Conservation (phyloP, 1,284 basidiomycete species). For the Acaromyces ingoldii region DNA sequence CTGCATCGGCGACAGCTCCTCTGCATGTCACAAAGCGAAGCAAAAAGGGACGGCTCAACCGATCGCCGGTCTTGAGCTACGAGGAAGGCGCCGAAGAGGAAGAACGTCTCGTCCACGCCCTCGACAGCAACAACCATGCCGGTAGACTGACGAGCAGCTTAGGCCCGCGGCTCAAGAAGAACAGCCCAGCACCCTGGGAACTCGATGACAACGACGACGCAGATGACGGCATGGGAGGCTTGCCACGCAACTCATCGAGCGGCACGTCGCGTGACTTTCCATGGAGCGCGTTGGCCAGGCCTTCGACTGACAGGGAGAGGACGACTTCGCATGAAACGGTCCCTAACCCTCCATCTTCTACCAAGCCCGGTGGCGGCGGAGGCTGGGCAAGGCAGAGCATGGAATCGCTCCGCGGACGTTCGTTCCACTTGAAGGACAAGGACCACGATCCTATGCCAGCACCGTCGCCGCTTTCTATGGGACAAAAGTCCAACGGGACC, state of each 20-base stretch:
- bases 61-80: conserved; percentile 33
- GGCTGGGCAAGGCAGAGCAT: conserved; percentile 7
- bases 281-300: neutral
- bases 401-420: conserved; percentile 1
- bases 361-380: too few species aligned
- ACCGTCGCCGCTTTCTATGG: neutral
- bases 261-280: neutral
- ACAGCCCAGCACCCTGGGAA: conserved; percentile 42
- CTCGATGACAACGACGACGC: conserved; percentile 24
- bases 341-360: neutral
- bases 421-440: too few species aligned
- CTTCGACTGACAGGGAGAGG: too few species aligned
- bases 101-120: conserved; percentile 19
- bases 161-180: conserved; percentile 42
- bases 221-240: neutral
- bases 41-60: conserved; percentile 15
- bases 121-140: conserved; percentile 16
- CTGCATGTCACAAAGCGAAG: conserved; percentile 5
- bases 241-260: too few species aligned
- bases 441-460: neutral
- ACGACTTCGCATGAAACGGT: too few species aligned
- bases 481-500: neutral
- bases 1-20: too few species aligned
- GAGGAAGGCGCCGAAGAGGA: conserved; percentile 35
- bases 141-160: conserved; percentile 24